These are phyloP conservation scores for Magnolia sinica DNA, from an alignment of 164 flowering plant genomes.

Conservation along the genomic window DNA sequence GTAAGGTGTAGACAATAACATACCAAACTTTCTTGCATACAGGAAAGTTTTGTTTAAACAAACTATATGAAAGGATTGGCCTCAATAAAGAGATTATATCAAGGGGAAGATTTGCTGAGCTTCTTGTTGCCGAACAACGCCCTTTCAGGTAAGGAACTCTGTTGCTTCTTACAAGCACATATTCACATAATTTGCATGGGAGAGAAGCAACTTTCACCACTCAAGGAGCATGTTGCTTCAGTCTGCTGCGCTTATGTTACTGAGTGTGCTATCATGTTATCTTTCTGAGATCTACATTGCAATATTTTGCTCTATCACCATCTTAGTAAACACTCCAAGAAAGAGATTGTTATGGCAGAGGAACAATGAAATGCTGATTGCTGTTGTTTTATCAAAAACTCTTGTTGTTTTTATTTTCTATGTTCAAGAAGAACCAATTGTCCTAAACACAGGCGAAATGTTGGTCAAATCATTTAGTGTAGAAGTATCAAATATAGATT, in stretches of 20 bases:
- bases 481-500: too few species aligned
- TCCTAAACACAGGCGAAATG: too few species aligned
- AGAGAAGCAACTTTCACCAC: not conserved
- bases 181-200: not conserved
- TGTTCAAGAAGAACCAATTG: too few species aligned
- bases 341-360: too few species aligned
- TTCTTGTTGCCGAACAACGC: constrained; percentile 75
- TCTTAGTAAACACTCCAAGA: too few species aligned
- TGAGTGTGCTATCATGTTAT: not conserved
- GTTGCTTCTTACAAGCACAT: constrained; percentile 1
- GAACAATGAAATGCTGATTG: not conserved
- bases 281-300: too few species aligned
- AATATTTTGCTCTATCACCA: too few species aligned
- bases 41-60: constrained; percentile 77
- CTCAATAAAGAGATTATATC: constrained; percentile 92
- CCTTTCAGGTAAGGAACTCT: constrained; percentile 62
- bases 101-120: constrained; percentile 89
- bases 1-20: not conserved
- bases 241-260: not conserved
- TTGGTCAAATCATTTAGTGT: too few species aligned
- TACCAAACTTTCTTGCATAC: constrained; percentile 10
- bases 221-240: not conserved
- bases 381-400: not conserved
- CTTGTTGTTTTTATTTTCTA: too few species aligned
- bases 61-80: constrained; percentile 81